phyloP scores from a whole-genome alignment of 2,329 filamentous ascomycete species.

The Coleophoma eucalyptorum region DNA sequence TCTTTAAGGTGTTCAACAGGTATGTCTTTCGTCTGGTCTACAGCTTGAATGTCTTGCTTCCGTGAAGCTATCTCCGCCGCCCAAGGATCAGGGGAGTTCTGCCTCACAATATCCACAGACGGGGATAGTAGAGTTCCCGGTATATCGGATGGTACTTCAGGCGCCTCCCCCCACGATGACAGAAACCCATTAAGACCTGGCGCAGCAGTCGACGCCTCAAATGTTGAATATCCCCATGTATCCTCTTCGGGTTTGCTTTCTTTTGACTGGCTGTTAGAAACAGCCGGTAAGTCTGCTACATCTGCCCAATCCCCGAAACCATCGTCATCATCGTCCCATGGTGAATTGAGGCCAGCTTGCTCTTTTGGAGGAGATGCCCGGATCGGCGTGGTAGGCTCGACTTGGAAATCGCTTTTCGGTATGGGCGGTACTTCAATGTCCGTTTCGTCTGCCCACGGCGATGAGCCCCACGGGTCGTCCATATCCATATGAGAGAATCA shows the following conservation, averaged over 20 bases:
- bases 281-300: constrained; percentile 3
- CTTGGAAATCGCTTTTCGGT: constrained; percentile 5
- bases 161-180: constrained; percentile 8
- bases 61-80: constrained; percentile 3
- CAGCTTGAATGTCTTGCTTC: background rate
- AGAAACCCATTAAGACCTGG: constrained; percentile 5
- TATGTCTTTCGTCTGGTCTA: background rate
- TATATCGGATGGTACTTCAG: background rate
- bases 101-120: constrained; percentile 8
- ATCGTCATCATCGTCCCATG: constrained; percentile 22
- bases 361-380: constrained; percentile 12
- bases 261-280: background rate
- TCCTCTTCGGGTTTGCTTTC: constrained; percentile 11
- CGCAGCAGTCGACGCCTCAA: constrained; percentile 1
- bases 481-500: constrained; percentile 22
- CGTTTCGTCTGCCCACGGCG: constrained; percentile 32
- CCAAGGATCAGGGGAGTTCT: constrained; percentile 26
- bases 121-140: constrained; percentile 8
- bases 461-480: constrained; percentile 32
- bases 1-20: too few species aligned
- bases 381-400: constrained; percentile 12
- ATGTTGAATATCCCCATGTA: constrained; percentile 8
- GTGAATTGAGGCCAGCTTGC: constrained; percentile 13
- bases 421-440: constrained; percentile 11
- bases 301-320: constrained; percentile 22